These are phyloP conservation scores for Amaranthus palmeri DNA, from an alignment of 148 eudicot species.

Conservation along the genomic window DNA sequence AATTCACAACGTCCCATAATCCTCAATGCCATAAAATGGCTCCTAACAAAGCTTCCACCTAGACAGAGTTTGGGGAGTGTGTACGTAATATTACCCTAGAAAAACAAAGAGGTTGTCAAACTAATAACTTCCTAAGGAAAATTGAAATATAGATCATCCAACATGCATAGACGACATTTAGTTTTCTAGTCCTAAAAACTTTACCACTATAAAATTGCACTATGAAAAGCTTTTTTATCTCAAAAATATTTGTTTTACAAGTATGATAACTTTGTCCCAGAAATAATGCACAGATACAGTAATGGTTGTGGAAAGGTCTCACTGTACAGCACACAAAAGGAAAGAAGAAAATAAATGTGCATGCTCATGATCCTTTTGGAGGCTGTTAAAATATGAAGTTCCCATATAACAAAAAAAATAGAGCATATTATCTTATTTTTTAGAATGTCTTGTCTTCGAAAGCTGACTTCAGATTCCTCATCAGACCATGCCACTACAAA, in stretches of 20 bases:
- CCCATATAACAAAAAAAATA: not conserved
- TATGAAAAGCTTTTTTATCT: not conserved
- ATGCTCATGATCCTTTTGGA: not conserved
- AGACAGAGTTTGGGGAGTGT: too few relatives aligned
- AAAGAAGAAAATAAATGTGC: not conserved
- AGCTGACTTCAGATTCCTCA: not conserved
- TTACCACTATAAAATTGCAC: not conserved
- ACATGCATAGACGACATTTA: not conserved
- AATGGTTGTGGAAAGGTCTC: not conserved
- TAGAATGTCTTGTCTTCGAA: constrained; percentile 1
- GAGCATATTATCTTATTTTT: not conserved
- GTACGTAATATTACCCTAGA: too few relatives aligned
- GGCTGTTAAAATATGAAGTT: not conserved
- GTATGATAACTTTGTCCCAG: not conserved
- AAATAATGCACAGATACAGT: not conserved
- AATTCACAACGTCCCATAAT: too few relatives aligned
- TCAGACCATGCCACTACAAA: not conserved
- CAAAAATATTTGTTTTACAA: not conserved
- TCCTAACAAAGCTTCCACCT: too few relatives aligned
- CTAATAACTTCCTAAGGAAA: not conserved
- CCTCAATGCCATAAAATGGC: too few relatives aligned
- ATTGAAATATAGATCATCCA: not conserved
- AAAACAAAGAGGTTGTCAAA: too few relatives aligned
- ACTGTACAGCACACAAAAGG: not conserved
- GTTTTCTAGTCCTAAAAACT: not conserved